Evolutionary conservation across 345 rosid genomes (phyloP), one percentile per base, ranked within the genome.

Genomic region (Salix purpurea): DNA sequence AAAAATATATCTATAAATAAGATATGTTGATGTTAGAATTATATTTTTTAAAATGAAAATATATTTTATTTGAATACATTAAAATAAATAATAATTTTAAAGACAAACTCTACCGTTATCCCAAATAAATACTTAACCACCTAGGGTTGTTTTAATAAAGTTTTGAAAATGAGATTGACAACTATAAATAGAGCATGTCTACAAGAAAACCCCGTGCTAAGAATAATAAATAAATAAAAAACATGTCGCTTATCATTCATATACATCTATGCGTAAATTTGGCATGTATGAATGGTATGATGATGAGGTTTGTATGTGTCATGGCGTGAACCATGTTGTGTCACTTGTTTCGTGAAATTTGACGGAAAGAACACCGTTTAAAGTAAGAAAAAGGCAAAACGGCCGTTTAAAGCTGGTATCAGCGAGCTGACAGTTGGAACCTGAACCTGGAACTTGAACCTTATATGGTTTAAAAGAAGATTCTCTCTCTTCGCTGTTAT

Each of bases 311-410:
- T 39, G 54, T 64, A 61, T 75, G 65, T 21, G 58, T 76, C 74
- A 14, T 23, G 37, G 65, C 19, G 54, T 21, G 28, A 56, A 21
- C 24, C 11, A 42, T 60, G 21, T 40, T 6, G 16, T 10, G 70
- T 52, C 70, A 70, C 54, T 48, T 73, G 70, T 67, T 26, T 10
- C 74, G 74, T 76, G 66, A 78, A 81, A 73, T 15, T 79, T 79
- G 79, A 84, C 75, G 83, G 87, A 81, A 78, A 61, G 71, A 37
- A 18, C 70, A 62, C 68, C 79, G 79, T 76, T 70, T 70, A 62
- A 16, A 8, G 62, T n/a, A 56, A 56, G 62, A 28, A 54, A 56
- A 42, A 44, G 81, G 75, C 74, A 64, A 60, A 73, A 78, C 77
- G 77, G 78, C 77, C 84, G 79, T 81, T 83, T 76, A 75, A 84